phyloP scores from a whole-genome alignment of 2,329 filamentous ascomycete species.

The Verticillium nonalfalfae region DNA sequence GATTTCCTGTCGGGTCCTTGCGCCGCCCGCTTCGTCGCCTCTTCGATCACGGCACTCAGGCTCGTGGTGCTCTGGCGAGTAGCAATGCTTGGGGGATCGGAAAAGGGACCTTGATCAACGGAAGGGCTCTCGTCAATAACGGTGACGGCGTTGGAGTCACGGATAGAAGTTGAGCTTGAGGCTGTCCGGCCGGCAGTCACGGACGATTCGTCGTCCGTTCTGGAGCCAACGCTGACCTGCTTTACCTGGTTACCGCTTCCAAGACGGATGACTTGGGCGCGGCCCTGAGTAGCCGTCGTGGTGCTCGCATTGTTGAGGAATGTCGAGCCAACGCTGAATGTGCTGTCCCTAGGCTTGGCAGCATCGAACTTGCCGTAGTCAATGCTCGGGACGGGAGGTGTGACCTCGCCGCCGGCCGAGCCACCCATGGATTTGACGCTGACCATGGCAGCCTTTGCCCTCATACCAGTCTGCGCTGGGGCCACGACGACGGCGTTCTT shows the following conservation, averaged over 20 bases:
- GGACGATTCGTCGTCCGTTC: slow-evolving; percentile 23
- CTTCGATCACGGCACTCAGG: slow-evolving; percentile 50
- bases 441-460: slow-evolving; percentile 86
- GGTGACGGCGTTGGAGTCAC: slow-evolving; percentile 39
- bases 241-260: slow-evolving; percentile 36
- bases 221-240: slow-evolving; percentile 33
- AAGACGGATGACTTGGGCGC: slow-evolving; percentile 55
- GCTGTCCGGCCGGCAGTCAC: slow-evolving; percentile 5
- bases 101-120: slow-evolving; percentile 52
- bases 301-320: slow-evolving; percentile 60
- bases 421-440: slow-evolving; percentile 72
- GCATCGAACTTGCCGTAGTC: slow-evolving; percentile 54
- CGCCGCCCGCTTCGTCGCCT: slow-evolving; percentile 36
- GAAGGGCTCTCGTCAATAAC: slow-evolving; percentile 43
- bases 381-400: slow-evolving; percentile 69
- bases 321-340: slow-evolving; percentile 62
- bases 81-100: slow-evolving; percentile 38
- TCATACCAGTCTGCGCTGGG: slow-evolving; percentile 80
- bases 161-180: slow-evolving; percentile 14
- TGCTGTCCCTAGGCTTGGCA: slow-evolving; percentile 42
- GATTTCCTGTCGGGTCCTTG: slow-evolving; percentile 18
- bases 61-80: slow-evolving; percentile 32
- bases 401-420: slow-evolving; percentile 44
- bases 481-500: slow-evolving; percentile 79
- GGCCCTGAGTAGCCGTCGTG: slow-evolving; percentile 48